These are phyloP conservation scores for Crithidia fasciculata DNA, from an alignment of 208 protist genomes.

Conservation along the genomic window DNA sequence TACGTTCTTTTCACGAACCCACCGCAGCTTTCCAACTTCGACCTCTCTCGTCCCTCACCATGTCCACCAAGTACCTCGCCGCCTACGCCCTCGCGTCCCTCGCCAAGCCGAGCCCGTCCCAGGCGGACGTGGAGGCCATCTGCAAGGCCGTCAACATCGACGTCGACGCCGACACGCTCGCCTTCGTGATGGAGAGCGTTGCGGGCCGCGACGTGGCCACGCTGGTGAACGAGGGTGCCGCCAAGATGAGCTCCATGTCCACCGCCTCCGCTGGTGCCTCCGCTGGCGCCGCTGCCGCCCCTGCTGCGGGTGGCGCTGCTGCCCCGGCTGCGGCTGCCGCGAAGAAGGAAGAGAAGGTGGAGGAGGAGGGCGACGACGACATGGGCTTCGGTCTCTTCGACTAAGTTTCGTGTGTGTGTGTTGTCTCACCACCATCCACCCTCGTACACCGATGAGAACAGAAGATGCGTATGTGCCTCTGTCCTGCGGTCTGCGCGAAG, in stretches of 20 bases:
- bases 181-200: slow-evolving; percentile 83
- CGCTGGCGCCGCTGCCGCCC: slow-evolving; percentile 42
- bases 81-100: slow-evolving; percentile 92
- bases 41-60: slow-evolving; percentile 30
- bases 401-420: slow-evolving; percentile 35
- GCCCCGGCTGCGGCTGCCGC: slow-evolving; percentile 42
- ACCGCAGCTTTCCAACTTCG: neutral
- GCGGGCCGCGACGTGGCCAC: slow-evolving; percentile 73
- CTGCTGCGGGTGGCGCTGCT: slow-evolving; percentile 31
- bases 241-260: slow-evolving; percentile 79
- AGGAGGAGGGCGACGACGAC: slow-evolving; percentile 90
- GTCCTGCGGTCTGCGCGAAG: too few species aligned
- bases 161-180: slow-evolving; percentile 79
- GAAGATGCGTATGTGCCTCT: neutral
- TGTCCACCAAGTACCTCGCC: slow-evolving; percentile 93
- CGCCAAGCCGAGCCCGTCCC: slow-evolving; percentile 69
- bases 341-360: slow-evolving; percentile 62
- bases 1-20: too few species aligned
- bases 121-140: slow-evolving; percentile 85
- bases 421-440: too few species aligned
- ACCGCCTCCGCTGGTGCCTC: slow-evolving; percentile 45
- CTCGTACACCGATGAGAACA: neutral
- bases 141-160: slow-evolving; percentile 78
- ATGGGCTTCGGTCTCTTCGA: slow-evolving; percentile 93
- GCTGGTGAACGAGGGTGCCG: slow-evolving; percentile 77